Conservation (phyloP, 768 basidiomycete genomes). For the Antrodiella citrinella region DNA sequence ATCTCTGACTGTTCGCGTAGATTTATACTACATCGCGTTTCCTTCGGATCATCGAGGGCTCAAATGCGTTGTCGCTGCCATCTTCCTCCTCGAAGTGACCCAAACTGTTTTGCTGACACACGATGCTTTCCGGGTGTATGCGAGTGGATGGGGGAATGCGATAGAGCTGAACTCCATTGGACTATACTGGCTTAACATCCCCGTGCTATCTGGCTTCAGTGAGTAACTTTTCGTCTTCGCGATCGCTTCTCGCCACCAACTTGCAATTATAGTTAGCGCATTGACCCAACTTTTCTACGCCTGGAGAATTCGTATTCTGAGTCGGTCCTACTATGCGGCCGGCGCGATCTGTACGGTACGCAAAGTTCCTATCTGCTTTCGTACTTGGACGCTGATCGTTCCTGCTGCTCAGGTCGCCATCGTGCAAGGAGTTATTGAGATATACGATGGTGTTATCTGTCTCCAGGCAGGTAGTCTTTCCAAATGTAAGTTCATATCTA, state of each 20-base stretch:
- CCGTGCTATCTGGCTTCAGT: background rate
- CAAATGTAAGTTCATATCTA: too few relatives aligned
- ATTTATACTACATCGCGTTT: background rate
- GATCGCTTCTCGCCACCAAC: background rate
- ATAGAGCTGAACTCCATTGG: background rate
- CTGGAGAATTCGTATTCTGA: background rate
- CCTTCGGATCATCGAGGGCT: background rate
- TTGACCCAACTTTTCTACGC: background rate
- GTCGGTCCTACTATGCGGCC: too few relatives aligned
- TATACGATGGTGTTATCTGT: too few relatives aligned
- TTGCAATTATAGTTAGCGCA: background rate
- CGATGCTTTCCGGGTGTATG: background rate
- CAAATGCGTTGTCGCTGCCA: background rate
- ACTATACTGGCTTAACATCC: background rate
- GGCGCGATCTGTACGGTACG: too few relatives aligned
- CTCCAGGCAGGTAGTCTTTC: too few relatives aligned
- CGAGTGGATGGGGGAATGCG: background rate
- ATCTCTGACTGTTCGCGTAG: background rate
- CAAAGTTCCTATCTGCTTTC: too few relatives aligned
- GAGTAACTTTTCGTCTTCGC: background rate
- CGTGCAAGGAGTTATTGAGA: too few relatives aligned
- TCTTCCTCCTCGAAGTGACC: background rate
- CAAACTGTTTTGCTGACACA: background rate
- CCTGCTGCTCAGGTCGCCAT: too few relatives aligned
- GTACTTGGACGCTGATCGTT: too few relatives aligned